phyloP scores from a whole-genome alignment of 768 basidiomycete genomes.

The Termitomyces sp. region DNA sequence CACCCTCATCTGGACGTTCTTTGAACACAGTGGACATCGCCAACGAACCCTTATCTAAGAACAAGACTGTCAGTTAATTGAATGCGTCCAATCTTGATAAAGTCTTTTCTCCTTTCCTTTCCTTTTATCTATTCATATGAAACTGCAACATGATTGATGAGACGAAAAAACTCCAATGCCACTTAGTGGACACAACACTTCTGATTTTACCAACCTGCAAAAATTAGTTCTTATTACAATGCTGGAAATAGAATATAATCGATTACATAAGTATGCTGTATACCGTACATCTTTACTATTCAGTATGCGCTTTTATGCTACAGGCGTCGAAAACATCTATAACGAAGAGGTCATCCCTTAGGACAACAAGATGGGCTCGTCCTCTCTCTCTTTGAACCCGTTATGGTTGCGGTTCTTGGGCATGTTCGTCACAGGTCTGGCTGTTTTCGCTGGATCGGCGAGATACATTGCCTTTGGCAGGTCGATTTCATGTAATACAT shows the following conservation, averaged over 20 bases:
- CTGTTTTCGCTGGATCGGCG: slow-evolving; percentile 33
- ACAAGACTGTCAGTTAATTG: background rate
- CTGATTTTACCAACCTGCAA: background rate
- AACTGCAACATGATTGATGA: background rate
- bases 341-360: background rate
- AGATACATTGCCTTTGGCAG: slow-evolving; percentile 25
- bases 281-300: background rate
- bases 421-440: slow-evolving; percentile 25
- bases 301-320: background rate
- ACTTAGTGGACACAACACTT: background rate
- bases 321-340: background rate
- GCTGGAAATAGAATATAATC: background rate
- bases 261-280: slow-evolving; percentile 1
- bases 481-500: background rate
- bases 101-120: background rate
- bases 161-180: background rate
- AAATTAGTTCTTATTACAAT: background rate
- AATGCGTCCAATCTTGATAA: background rate
- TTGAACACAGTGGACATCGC: background rate
- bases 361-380: slow-evolving; percentile 5
- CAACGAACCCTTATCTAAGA: no score
- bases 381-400: slow-evolving; percentile 25
- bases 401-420: slow-evolving; percentile 41
- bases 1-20: background rate
- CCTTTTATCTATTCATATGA: background rate